Conservation (phyloP, 2,329 filamentous ascomycete genomes). For the Fonsecaea multimorphosa region DNA sequence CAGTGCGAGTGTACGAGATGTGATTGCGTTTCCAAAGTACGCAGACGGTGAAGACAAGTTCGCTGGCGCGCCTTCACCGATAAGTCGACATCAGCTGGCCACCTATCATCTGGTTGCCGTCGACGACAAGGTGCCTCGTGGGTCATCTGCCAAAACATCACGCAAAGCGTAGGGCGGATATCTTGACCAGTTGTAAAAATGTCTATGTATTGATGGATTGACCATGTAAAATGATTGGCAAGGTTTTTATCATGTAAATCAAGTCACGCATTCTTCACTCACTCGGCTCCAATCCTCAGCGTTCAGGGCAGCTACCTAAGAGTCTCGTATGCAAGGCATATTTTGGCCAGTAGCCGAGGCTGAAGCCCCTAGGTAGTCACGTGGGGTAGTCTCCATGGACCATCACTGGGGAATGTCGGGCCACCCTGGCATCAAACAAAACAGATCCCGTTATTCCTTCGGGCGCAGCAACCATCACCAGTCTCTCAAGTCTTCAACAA, state of each 20-base stretch:
- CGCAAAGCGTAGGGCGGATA: constrained; percentile 6
- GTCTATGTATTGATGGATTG: background rate
- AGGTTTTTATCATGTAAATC: background rate
- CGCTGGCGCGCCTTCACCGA: constrained; percentile 74
- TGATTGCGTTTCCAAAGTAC: constrained; percentile 96
- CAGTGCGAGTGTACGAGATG: constrained; percentile 80
- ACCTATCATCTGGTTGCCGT: constrained; percentile 62
- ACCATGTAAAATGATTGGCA: background rate
- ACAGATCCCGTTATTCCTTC: background rate
- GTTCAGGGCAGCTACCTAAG: too few relatives aligned
- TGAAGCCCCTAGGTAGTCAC: constrained; percentile 22
- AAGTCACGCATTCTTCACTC: background rate
- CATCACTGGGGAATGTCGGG: background rate
- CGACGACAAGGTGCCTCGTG: background rate
- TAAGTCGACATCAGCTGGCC: constrained; percentile 66
- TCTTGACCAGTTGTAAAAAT: background rate
- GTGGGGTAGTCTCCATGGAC: background rate
- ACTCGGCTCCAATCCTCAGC: background rate
- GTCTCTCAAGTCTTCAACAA: background rate
- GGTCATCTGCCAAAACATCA: constrained; percentile 2
- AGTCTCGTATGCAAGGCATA: too few relatives aligned
- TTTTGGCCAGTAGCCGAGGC: constrained; percentile 6
- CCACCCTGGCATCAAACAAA: constrained; percentile 25
- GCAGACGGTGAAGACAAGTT: constrained; percentile 86
- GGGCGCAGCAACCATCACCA: background rate